Percentiles rank a stretch among this genome's conserved stretches.
Evolutionary conservation across 1,284 basidiomycete species (phyloP).

Genomic region (Cutaneotrichosporon curvatum): DNA sequence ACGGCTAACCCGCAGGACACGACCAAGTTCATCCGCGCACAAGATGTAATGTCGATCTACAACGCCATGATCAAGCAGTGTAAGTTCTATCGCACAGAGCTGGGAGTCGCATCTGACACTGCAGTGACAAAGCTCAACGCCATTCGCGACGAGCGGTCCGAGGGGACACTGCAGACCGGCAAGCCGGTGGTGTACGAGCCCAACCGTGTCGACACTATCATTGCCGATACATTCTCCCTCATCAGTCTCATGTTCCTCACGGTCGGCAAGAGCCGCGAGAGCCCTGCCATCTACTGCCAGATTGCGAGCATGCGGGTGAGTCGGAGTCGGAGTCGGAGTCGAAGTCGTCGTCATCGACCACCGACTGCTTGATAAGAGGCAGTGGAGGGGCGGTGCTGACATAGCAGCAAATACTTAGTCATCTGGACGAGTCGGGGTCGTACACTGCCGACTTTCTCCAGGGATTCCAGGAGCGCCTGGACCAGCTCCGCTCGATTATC

Average conservation of each 20-base stretch:
- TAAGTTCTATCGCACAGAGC: conserved; percentile 34
- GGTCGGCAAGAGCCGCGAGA: conserved; percentile 86
- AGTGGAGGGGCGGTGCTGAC: conserved; percentile 5
- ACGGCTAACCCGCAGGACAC: conserved; percentile 54
- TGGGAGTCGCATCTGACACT: conserved; percentile 1
- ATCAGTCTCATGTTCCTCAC: conserved; percentile 88
- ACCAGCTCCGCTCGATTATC: conserved; percentile 73
- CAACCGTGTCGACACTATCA: conserved; percentile 83
- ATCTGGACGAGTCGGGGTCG: conserved; percentile 87
- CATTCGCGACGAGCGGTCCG: conserved; percentile 59
- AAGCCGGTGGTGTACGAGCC: conserved; percentile 50
- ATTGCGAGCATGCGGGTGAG: conserved; percentile 86
- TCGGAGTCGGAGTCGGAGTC: conserved; percentile 25
- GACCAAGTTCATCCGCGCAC: conserved; percentile 78
- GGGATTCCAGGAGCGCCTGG: conserved; percentile 72
- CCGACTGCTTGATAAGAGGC: no score
- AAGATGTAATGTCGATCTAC: conserved; percentile 90
- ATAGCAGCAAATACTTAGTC: conserved; percentile 77
- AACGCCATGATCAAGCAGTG: conserved; percentile 92
- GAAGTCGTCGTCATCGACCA: neutral
- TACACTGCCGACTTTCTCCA: conserved; percentile 83
- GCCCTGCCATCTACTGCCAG: conserved; percentile 86
- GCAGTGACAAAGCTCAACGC: conserved; percentile 86
- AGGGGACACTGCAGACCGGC: conserved; percentile 1
- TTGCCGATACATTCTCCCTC: conserved; percentile 86